phyloP scores from a whole-genome alignment of 1,284 basidiomycete genomes.

The Phellinidium pouzarii region DNA sequence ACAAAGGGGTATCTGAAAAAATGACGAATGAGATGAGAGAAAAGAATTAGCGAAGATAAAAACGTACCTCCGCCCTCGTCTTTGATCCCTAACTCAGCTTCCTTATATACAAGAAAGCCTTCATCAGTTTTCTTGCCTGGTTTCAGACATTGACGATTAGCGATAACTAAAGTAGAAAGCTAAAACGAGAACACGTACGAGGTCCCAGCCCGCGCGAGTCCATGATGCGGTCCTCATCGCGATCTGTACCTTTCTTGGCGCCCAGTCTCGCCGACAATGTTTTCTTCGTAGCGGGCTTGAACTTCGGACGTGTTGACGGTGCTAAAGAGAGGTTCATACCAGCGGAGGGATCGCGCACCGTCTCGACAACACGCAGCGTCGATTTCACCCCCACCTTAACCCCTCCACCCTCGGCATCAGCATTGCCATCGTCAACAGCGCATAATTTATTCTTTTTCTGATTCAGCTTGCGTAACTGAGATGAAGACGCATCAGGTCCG shows the following conservation, averaged over 20 bases:
- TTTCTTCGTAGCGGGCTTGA: neutral
- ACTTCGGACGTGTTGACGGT: neutral
- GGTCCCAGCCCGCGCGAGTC: slow-evolving; percentile 17
- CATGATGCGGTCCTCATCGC: slow-evolving; percentile 4
- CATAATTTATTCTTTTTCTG: neutral
- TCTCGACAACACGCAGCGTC: slow-evolving; percentile 11
- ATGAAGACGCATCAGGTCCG: neutral
- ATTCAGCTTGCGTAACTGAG: neutral
- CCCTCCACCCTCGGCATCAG: neutral
- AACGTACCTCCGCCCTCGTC: slow-evolving; percentile 69
- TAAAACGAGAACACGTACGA: slow-evolving; percentile 8
- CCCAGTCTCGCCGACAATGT: neutral
- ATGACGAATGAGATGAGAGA: neutral
- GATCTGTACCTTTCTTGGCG: neutral
- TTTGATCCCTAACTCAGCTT: slow-evolving; percentile 75
- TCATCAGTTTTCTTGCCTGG: slow-evolving; percentile 79
- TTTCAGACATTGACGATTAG: neutral
- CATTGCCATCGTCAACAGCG: neutral
- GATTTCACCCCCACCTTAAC: slow-evolving; percentile 10
- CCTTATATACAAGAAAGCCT: slow-evolving; percentile 80
- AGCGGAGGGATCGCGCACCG: slow-evolving; percentile 13
- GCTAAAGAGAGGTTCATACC: neutral
- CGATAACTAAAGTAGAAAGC: neutral
- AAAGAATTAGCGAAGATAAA: neutral
- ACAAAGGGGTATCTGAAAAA: slow-evolving; percentile 52